Base-by-base conservation (phyloP, 1,284 basidiomycete species). In the Testicularia cyperi region DNA sequence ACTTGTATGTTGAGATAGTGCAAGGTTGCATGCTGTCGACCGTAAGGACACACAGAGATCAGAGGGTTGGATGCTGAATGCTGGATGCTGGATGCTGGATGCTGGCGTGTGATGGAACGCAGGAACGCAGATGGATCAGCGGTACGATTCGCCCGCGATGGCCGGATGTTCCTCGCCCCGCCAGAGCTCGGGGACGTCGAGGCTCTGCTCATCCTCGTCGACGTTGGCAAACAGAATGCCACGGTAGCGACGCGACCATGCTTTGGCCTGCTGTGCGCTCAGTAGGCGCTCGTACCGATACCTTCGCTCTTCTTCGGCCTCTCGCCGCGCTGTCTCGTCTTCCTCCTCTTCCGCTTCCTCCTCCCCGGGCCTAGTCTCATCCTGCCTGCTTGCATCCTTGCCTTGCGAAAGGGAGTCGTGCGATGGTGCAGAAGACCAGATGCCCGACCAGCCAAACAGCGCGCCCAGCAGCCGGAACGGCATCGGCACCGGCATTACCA, bases 401-500 rank as follows among this genome's bases (percentile, higher is more conserved):
- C 20, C 6, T 20, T 34, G 35, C n/a, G 29, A 18, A 9, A 38
- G 16, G 21, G 35, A 19, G 6, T 22, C 22, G 18, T 18, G 9
- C 8, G 28, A 25, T 5, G 33, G 22, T 4, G 37, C 22, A 12
- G 47, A n/a, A 6, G 36, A 23, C 47, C 52, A 62, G 27, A 62
- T 38, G 27, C 31, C 36, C 3, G 43, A 46, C 58, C 58, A 62
- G 15, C 58, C 58, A 19, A 56, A 44, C 15, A 62, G 26, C 25
- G 58, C 58, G 5, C 58, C 58, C 1, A 62, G 41, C 33, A 62
- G 15, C 1, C 58, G 44, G 34, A 62, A 44, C 0, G 58, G 58
- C 47, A 62, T 62, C 32, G 58, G 58, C 5, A 62, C 58, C 7
- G 58, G 58, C 52, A 62, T 62, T n/a, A 55, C 52, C 40, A 60